These are phyloP conservation scores for Picochlorum sp. DNA, from an alignment of 139 green algal species.

Conservation along the genomic window DNA sequence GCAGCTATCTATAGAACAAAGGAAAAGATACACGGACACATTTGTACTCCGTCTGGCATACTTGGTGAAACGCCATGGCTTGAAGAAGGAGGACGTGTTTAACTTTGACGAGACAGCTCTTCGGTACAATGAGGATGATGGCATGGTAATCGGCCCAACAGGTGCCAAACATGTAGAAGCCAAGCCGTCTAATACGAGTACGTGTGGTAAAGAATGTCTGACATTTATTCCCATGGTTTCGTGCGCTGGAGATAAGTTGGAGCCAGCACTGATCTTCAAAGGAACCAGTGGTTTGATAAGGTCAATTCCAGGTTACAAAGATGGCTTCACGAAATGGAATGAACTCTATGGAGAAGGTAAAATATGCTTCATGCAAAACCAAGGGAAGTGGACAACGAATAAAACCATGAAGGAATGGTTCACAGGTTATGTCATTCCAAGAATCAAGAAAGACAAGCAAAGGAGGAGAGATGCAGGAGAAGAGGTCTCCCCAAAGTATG, in stretches of 20 bases:
- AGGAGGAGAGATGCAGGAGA: neutral
- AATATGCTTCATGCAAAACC: neutral
- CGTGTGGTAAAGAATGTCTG: neutral
- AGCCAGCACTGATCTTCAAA: neutral
- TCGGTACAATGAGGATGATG: neutral
- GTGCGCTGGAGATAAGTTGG: neutral
- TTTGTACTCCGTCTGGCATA: neutral
- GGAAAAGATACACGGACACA: neutral
- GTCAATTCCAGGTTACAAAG: neutral
- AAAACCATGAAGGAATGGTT: neutral
- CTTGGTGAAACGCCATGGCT: neutral
- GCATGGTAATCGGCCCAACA: neutral
- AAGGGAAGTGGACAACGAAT: neutral
- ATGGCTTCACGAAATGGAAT: neutral
- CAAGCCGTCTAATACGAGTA: neutral
- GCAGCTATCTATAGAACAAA: neutral
- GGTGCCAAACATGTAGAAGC: neutral
- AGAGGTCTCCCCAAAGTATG: neutral
- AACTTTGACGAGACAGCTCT: slow-evolving; percentile 1
- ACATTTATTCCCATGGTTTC: neutral
- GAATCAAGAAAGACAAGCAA: neutral
- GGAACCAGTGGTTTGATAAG: neutral
- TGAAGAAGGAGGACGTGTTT: neutral
- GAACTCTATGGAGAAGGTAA: neutral
- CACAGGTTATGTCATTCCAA: neutral